Conservation (phyloP, 345 rosid species). For the Lumnitzera racemosa region DNA sequence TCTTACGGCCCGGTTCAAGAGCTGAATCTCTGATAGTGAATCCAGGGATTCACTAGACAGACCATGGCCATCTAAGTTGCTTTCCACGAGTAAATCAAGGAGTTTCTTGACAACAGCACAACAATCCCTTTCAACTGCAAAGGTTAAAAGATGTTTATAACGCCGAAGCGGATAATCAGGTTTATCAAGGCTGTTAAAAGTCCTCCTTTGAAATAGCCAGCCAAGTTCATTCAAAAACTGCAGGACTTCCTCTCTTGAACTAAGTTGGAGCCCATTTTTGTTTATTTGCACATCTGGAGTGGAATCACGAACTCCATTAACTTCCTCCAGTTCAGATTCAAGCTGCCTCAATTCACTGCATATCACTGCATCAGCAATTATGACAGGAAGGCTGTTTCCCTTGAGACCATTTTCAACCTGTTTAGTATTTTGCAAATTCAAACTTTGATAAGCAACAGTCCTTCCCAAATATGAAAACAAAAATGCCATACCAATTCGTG, state of each 20-base stretch:
- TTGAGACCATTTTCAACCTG: conserved; percentile 90
- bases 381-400: conserved; percentile 75
- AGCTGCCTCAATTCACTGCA: conserved; percentile 75
- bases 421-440: conserved; percentile 2
- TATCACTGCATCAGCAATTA: conserved; percentile 68
- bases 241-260: conserved; percentile 55
- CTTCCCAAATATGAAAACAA: neutral
- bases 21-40: conserved; percentile 57
- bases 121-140: conserved; percentile 69
- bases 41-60: conserved; percentile 42
- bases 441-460: too few species aligned
- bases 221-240: conserved; percentile 90
- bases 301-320: conserved; percentile 21
- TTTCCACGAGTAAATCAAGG: conserved; percentile 56
- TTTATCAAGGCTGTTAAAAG: conserved; percentile 19
- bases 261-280: conserved; percentile 28
- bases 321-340: conserved; percentile 53
- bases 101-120: conserved; percentile 53
- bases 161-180: conserved; percentile 47
- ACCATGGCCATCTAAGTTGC: conserved; percentile 29
- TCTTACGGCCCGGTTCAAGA: conserved; percentile 69
- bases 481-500: too few species aligned
- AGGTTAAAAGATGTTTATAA: conserved; percentile 62
- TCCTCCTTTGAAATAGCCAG: conserved; percentile 77
- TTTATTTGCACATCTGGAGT: conserved; percentile 35